Evolutionary conservation across 73 alveolate species (phyloP).

Genomic region (Tetrahymena thermophila): DNA sequence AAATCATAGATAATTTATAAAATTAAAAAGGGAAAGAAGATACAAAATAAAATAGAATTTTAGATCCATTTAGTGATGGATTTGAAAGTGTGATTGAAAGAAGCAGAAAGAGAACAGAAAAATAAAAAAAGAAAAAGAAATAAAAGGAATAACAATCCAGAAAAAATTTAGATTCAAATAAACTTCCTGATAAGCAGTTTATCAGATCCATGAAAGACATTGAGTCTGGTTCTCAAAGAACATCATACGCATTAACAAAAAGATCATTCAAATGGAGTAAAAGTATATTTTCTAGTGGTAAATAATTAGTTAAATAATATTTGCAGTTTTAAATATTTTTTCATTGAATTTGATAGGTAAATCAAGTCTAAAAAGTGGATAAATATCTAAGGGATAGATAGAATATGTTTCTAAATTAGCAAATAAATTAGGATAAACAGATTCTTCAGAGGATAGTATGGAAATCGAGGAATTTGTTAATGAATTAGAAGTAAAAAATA

Average conservation of each 20-base stretch:
- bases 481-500: not conserved
- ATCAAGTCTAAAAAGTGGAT: not conserved
- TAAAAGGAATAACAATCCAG: not conserved
- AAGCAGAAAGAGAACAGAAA: not conserved
- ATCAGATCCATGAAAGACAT: not conserved
- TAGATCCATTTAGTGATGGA: not conserved
- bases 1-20: no score
- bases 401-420: not conserved
- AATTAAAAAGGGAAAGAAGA: not conserved
- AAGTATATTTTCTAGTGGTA: not conserved
- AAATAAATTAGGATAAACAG: not conserved
- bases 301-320: not conserved
- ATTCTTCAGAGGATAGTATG: not conserved
- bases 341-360: not conserved
- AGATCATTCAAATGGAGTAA: not conserved
- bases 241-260: not conserved
- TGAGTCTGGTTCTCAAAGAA: not conserved
- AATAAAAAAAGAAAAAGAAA: not conserved
- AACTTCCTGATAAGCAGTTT: not conserved
- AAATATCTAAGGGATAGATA: not conserved
- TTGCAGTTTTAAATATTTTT: not conserved
- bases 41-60: not conserved
- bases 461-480: not conserved
- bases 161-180: not conserved
- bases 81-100: not conserved